A percentile compares a stretch with the other conserved stretches of the same genome.
These are phyloP conservation scores for Starmerella bombi DNA, from an alignment of 805 yeast genomes.

Conservation along the genomic window DNA sequence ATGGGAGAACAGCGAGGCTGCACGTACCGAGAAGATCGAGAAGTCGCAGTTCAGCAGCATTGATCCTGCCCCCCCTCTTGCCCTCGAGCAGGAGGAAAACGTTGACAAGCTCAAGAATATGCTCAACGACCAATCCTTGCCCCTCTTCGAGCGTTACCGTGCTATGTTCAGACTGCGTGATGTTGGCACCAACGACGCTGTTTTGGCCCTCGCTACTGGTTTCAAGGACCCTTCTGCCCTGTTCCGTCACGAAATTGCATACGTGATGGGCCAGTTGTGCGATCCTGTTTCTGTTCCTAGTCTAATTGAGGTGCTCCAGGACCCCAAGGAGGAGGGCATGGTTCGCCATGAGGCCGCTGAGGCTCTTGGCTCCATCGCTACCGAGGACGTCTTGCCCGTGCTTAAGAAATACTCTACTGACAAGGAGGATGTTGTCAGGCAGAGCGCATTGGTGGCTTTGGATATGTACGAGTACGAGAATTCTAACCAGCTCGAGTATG, in stretches of 20 bases:
- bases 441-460: constrained; percentile 90
- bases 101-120: constrained; percentile 52
- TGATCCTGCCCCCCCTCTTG: constrained; percentile 97
- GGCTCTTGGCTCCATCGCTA: constrained; percentile 92
- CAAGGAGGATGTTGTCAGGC: constrained; percentile 81
- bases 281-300: constrained; percentile 87
- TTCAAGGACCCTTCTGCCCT: constrained; percentile 83
- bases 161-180: constrained; percentile 98
- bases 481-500: constrained; percentile 69
- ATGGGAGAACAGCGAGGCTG: constrained; percentile 68
- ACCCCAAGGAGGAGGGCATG: constrained; percentile 84
- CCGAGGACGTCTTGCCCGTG: constrained; percentile 87
- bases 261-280: constrained; percentile 93
- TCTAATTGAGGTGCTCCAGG: constrained; percentile 64
- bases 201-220: constrained; percentile 81
- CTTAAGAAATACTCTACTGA: constrained; percentile 68
- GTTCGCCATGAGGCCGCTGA: constrained; percentile 99
- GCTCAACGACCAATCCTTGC: constrained; percentile 60
- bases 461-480: constrained; percentile 97
- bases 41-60: constrained; percentile 69
- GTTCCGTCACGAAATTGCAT: constrained; percentile 95
- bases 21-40: constrained; percentile 58
- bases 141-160: constrained; percentile 87
- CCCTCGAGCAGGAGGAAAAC: constrained; percentile 43
- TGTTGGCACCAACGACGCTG: constrained; percentile 84